Evolutionary conservation across 2,329 filamentous ascomycete genomes (phyloP), one percentile per base, ranked within the genome.

Genomic region (Cercospora citrullina): DNA sequence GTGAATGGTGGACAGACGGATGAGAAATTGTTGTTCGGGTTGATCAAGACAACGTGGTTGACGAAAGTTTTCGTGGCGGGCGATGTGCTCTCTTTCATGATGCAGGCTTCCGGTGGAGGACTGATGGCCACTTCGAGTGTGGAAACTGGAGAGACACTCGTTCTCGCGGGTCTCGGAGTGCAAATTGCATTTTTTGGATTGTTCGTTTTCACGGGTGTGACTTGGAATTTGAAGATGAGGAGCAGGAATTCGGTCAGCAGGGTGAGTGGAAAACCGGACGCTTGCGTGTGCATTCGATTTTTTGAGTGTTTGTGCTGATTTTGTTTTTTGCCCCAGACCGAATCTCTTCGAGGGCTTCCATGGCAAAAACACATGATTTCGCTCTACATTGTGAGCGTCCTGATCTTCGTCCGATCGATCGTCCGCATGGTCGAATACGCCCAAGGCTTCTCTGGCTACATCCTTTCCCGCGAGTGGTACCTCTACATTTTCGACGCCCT

Each of bases 181-280:
- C 84, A 87, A 69, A 78, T 86, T 66, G 60, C 80, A 64, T 83
- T 84, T 72, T 87, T 87, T 73, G 77, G 80, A 8, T 79, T 84
- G 68, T 87, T 87, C 77, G 79, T 83, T 69, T 14, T 78, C 18
- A 69, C 74, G 21, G 75, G 73, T 6, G 60, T 68, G 2, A 63
- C 77, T 63, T 79, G 77, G 69, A 72, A 79, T 68, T 55, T 69
- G 4, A 73, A 77, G 30, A 67, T 77, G 23, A 63, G 53, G 48
- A 60, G 57, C 8, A 59, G 31, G 16, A 51, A 31, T 5, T 65
- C 69, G 0, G 69, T 76, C 7, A 36, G 39, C 26, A 69, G 69
- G 61, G 61, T 63, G 30, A 63, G 61, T 55, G 9, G n/a, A 18
- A 6, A 6, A 30, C 7, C 14, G 26, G 21, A 12, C 21, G 18